phyloP scores from a whole-genome alignment of 257 asterid genomes.

The Solanum tacnaense region DNA sequence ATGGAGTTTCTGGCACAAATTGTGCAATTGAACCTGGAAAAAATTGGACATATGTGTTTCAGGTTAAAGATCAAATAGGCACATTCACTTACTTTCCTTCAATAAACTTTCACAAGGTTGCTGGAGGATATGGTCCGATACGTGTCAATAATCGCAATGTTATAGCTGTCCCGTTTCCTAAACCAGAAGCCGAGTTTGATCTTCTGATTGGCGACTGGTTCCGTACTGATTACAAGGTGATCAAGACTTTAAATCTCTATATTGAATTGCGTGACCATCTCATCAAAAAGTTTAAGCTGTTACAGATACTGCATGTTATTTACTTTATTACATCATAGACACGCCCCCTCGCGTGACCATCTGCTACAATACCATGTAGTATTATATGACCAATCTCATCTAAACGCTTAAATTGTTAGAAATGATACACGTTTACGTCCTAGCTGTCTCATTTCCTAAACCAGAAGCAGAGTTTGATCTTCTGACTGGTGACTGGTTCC shows the following conservation, averaged over 20 bases:
- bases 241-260: neutral
- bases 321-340: neutral
- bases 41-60: constrained; percentile 56
- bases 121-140: constrained; percentile 61
- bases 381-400: neutral
- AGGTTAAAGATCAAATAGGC: constrained; percentile 57
- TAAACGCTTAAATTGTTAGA: neutral
- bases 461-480: constrained; percentile 61
- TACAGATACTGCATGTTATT: neutral
- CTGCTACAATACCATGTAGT: neutral
- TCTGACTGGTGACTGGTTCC: constrained; percentile 43
- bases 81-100: constrained; percentile 51
- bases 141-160: constrained; percentile 48
- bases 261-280: neutral
- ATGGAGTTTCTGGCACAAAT: constrained; percentile 64
- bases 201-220: constrained; percentile 53
- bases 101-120: constrained; percentile 40
- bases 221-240: constrained; percentile 20
- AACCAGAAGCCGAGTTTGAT: constrained; percentile 56
- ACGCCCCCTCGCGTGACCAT: neutral
- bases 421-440: neutral
- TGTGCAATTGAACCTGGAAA: constrained; percentile 46
- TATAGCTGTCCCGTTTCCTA: constrained; percentile 38
- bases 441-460: constrained; percentile 41
- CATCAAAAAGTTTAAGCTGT: neutral